Evolutionary conservation across 306 rosid genomes (phyloP).

Genomic region (Casuarina cunninghamiana): DNA sequence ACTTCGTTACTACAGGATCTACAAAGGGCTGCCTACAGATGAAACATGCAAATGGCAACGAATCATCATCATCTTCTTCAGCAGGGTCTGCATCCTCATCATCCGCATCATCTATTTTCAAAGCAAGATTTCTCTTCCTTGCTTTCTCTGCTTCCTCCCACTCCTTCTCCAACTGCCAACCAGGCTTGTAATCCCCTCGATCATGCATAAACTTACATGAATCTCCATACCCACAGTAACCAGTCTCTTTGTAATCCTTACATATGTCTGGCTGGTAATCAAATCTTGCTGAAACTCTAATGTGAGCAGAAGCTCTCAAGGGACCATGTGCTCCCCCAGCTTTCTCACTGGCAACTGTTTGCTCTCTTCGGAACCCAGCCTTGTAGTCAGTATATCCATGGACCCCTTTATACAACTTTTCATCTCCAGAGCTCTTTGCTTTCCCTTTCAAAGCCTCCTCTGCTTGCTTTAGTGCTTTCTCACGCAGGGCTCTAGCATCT

Average conservation of each 20-base stretch:
- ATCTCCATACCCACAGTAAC: conserved; percentile 85
- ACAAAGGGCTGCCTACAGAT: conserved; percentile 78
- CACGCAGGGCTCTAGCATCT: conserved; percentile 79
- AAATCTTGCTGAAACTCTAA: conserved; percentile 75
- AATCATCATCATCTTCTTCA: conserved; percentile 54
- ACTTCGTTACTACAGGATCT: conserved; percentile 78
- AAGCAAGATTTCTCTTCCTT: conserved; percentile 73
- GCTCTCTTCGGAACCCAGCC: conserved; percentile 86
- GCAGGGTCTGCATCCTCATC: conserved; percentile 40
- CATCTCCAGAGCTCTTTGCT: conserved; percentile 40
- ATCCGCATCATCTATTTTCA: conserved; percentile 41
- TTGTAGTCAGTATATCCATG: conserved; percentile 69
- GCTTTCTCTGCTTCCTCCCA: conserved; percentile 91
- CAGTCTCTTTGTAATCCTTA: conserved; percentile 88
- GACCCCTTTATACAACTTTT: conserved; percentile 64
- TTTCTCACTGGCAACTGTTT: conserved; percentile 75
- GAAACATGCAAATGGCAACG: conserved; percentile 79
- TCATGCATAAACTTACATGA: conserved; percentile 90
- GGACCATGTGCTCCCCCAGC: conserved; percentile 93
- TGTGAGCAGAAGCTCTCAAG: conserved; percentile 88
- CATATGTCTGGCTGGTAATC: conserved; percentile 94
- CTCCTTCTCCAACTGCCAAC: conserved; percentile 93
- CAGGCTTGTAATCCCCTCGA: conserved; percentile 92
- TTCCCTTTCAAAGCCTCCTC: conserved; percentile 60
- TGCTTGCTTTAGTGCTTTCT: conserved; percentile 73